phyloP scores from a whole-genome alignment of 192 early-diverging fungal genomes.

The Linnemannia exigua region DNA sequence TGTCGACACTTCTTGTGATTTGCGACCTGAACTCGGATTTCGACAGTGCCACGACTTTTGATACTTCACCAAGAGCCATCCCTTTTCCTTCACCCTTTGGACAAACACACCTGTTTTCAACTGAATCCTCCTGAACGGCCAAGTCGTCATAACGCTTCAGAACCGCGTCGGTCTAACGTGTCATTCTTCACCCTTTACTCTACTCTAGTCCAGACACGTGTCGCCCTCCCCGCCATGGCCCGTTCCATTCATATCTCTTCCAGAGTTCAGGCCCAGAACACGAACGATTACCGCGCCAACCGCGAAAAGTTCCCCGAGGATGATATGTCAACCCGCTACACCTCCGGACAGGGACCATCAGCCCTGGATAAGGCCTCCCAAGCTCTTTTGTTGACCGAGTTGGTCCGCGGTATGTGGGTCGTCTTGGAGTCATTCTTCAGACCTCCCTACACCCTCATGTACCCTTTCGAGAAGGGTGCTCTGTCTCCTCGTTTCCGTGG shows the following conservation, averaged over 20 bases:
- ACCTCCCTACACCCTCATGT: conserved; percentile 96
- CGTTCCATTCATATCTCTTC: conserved; percentile 49
- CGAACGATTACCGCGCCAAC: conserved; percentile 55
- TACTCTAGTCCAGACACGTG: conserved; percentile 45
- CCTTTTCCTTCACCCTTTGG: not conserved
- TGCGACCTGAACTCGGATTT: not conserved
- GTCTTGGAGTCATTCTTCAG: conserved; percentile 95
- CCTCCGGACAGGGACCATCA: conserved; percentile 34
- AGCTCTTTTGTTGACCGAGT: conserved; percentile 91
- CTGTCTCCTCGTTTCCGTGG: conserved; percentile 95
- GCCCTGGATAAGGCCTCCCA: conserved; percentile 72
- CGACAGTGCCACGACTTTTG: not conserved
- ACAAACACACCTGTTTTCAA: not conserved
- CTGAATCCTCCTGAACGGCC: not conserved
- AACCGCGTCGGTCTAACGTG: conserved; percentile 1
- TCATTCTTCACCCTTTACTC: not conserved
- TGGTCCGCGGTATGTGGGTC: conserved; percentile 92
- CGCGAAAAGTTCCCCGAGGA: conserved; percentile 55
- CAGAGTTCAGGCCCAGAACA: conserved; percentile 35
- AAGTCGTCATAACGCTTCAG: not conserved
- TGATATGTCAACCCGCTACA: conserved; percentile 47
- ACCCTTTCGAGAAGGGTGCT: conserved; percentile 96
- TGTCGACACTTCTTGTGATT: not conserved
- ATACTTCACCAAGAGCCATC: not conserved
- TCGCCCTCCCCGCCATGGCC: conserved; percentile 44